Conservation (phyloP, 371 early-diverging fungal species). For the Cladochytrium tenue region DNA sequence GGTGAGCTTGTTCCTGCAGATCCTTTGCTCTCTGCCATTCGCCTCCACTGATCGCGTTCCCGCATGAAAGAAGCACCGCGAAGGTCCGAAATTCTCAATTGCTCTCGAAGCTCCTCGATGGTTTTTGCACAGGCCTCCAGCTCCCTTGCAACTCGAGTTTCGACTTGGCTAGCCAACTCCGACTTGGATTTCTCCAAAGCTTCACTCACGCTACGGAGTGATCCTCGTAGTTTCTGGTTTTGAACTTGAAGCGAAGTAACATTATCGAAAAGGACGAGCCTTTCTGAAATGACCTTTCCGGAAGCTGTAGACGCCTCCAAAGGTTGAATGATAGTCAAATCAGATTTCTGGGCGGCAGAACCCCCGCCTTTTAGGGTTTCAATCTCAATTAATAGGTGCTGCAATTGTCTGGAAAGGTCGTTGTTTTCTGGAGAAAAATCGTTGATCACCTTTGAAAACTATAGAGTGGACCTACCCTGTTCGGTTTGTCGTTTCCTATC, state of each 20-base stretch:
- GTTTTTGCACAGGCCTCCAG: conserved; percentile 18
- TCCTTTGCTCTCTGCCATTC: conserved; percentile 28
- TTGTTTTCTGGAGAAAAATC: conserved; percentile 18
- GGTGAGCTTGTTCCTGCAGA: conserved; percentile 3
- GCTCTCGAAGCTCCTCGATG: conserved; percentile 30
- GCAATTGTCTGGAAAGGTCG: conserved; percentile 42
- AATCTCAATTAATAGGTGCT: conserved; percentile 32
- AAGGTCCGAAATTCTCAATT: conserved; percentile 20
- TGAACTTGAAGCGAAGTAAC: conserved; percentile 34
- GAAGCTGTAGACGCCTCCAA: neutral
- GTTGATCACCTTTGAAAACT: no score
- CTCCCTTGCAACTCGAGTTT: conserved; percentile 21
- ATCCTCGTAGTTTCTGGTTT: conserved; percentile 30
- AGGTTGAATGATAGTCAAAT: neutral
- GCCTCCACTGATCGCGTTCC: conserved; percentile 40
- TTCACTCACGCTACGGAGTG: conserved; percentile 30
- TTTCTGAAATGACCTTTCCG: conserved; percentile 33
- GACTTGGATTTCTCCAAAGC: conserved; percentile 18
- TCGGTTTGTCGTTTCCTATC: no score
- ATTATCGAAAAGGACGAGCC: conserved; percentile 37
- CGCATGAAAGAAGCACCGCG: conserved; percentile 22
- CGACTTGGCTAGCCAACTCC: conserved; percentile 11
- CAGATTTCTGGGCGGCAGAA: neutral
- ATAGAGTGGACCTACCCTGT: no score
- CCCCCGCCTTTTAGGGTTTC: conserved; percentile 21